A percentile compares a stretch with the other conserved stretches of the same genome.
Evolutionary conservation across 2,329 filamentous ascomycete species (phyloP).

Genomic region (Thermothelomyces thermophilus): DNA sequence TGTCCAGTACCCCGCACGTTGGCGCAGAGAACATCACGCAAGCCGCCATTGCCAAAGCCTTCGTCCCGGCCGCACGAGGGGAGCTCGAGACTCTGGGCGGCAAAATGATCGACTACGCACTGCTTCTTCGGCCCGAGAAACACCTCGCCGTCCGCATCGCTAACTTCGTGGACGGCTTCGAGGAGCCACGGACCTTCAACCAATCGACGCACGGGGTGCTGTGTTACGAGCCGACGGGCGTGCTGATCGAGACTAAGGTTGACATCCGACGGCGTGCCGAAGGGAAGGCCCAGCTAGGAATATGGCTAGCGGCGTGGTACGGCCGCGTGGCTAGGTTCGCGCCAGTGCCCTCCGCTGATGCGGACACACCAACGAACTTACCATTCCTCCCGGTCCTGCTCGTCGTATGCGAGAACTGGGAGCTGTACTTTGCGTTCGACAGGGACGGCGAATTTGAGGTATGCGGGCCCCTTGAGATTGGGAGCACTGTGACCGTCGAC

Average conservation of each 20-base stretch:
- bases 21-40: conserved; percentile 4
- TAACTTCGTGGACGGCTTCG: conserved; percentile 4
- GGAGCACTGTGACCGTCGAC: conserved; percentile 3
- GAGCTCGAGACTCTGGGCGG: conserved; percentile 1
- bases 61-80: conserved; percentile 2
- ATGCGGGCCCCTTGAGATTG: conserved; percentile 1
- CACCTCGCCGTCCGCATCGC: conserved; percentile 2
- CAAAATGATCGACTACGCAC: conserved; percentile 6
- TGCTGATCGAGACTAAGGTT: conserved; percentile 3
- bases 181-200: conserved; percentile 3
- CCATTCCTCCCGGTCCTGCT: conserved; percentile 3
- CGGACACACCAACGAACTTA: conserved; percentile 1
- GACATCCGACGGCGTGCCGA: conserved; percentile 3
- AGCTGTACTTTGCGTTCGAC: conserved; percentile 4
- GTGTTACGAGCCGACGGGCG: conserved; percentile 5
- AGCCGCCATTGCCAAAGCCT: conserved; percentile 3
- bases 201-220: conserved; percentile 1
- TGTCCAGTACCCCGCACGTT: neutral
- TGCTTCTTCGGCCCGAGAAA: conserved; percentile 3
- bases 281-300: conserved; percentile 1
- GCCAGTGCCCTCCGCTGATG: neutral
- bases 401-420: neutral
- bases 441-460: conserved; percentile 2
- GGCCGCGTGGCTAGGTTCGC: conserved; percentile 3
- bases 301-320: conserved; percentile 4